These are phyloP conservation scores for Cladosporium sp. DNA, from an alignment of 2,329 filamentous ascomycete genomes.

Conservation along the genomic window DNA sequence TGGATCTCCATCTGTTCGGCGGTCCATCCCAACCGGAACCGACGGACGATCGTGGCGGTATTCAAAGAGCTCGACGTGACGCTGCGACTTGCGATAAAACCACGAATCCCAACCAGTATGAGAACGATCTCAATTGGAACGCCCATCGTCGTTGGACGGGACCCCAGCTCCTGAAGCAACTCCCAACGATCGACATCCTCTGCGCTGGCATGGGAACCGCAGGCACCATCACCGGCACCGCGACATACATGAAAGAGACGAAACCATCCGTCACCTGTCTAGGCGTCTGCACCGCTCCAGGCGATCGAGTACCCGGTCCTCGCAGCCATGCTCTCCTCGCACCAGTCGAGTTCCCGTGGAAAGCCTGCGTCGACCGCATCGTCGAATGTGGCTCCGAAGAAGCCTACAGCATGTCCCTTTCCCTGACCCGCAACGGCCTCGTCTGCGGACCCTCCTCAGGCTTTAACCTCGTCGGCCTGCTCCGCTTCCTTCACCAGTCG, in stretches of 20 bases:
- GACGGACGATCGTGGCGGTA: slow-evolving; percentile 50
- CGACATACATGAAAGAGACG: slow-evolving; percentile 45
- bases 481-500: slow-evolving; percentile 47
- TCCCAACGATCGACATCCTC: slow-evolving; percentile 71
- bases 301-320: slow-evolving; percentile 57
- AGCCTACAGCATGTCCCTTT: slow-evolving; percentile 51
- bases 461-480: slow-evolving; percentile 52
- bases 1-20: slow-evolving; percentile 55
- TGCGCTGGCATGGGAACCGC: slow-evolving; percentile 88
- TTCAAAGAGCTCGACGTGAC: slow-evolving; percentile 44
- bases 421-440: slow-evolving; percentile 54
- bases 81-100: slow-evolving; percentile 40
- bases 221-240: slow-evolving; percentile 85
- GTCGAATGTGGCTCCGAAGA: slow-evolving; percentile 55
- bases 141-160: slow-evolving; percentile 79
- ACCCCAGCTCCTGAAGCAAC: slow-evolving; percentile 79
- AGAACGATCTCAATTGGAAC: slow-evolving; percentile 77
- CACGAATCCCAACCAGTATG: slow-evolving; percentile 73
- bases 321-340: slow-evolving; percentile 49
- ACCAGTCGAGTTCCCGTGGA: slow-evolving; percentile 57
- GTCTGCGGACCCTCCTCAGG: slow-evolving; percentile 60
- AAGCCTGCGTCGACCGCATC: slow-evolving; percentile 50
- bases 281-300: slow-evolving; percentile 54
- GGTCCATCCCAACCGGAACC: slow-evolving; percentile 57
- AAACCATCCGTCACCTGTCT: slow-evolving; percentile 38